Evolutionary conservation across 2,329 filamentous ascomycete genomes (phyloP), one percentile per base, ranked within the genome.

Genomic region (Colletotrichum limetticola): DNA sequence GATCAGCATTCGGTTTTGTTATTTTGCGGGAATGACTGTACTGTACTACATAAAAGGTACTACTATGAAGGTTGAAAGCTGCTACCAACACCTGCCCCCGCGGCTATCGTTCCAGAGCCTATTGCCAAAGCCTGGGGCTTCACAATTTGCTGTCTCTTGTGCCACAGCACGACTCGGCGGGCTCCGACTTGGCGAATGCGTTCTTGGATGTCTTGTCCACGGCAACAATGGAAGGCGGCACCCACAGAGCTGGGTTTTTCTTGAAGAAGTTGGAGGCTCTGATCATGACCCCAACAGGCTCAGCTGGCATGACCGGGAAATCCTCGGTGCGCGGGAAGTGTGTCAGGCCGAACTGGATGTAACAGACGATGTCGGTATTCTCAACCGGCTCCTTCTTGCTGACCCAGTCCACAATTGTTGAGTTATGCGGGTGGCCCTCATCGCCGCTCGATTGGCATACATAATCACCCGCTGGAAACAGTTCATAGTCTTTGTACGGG

Each of bases 291-390:
- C 82, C 84, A 68, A 90, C 82, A 14, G 87, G 86, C 81, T 91
- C 89, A 57, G 85, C 86, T 0, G 89, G 89, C 88, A 90, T 90
- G 60, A 90, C 85, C 0, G 88, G 88, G 80, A 89, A 90, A 76
- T 90, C 88, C 79, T 91, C 89, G 14, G 87, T 84, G 42, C 87
- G 79, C 0, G 86, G 86, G 68, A 89, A 84, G 74, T 91, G 88
- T 24, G 89, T 91, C 70, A 91, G 85, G 14, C 79, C 79, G 37
- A 90, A 89, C 76, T 91, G 88, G 24, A 90, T 79, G 71, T 85
- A 91, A 63, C 89, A 82, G 2, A 91, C 89, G 19, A 91, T 82
- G 77, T 91, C 88, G 5, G 86, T 84, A 71, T 91, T 87, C 67
- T 86, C 85, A 64, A 90, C 86, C 61, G 82, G 82, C 69, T 90